phyloP scores from a whole-genome alignment of 768 basidiomycete genomes.

The Amanita inopinata region DNA sequence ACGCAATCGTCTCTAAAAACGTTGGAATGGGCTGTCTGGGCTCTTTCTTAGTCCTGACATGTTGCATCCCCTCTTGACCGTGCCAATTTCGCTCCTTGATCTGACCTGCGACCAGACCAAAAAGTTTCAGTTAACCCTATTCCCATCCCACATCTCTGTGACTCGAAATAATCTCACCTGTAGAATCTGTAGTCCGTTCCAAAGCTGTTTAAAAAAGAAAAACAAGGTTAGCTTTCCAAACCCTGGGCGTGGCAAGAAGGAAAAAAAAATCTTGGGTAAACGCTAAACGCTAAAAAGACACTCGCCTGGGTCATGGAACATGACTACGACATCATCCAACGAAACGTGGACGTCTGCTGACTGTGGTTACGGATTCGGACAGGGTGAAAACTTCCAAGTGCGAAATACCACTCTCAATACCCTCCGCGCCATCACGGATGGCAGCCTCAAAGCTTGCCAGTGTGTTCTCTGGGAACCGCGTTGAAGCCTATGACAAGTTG shows the following conservation, averaged over 20 bases:
- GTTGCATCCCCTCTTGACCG: constrained; percentile 62
- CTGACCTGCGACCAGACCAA: constrained; percentile 33
- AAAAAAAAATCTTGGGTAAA: constrained; percentile 1
- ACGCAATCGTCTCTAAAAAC: constrained; percentile 71
- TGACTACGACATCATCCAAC: constrained; percentile 74
- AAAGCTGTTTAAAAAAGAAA: constrained; percentile 34
- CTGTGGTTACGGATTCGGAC: constrained; percentile 37
- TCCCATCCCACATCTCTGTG: constrained; percentile 4
- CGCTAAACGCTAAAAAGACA: constrained; percentile 15
- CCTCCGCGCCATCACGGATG: constrained; percentile 91
- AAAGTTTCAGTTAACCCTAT: constrained; percentile 13
- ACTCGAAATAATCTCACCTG: constrained; percentile 31
- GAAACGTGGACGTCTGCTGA: constrained; percentile 92
- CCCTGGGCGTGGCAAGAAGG: no score
- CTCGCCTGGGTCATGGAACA: constrained; percentile 91
- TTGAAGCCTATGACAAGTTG: constrained; percentile 53
- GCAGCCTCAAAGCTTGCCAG: constrained; percentile 92
- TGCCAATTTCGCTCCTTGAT: constrained; percentile 68
- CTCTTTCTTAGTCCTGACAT: constrained; percentile 68
- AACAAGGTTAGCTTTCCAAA: neutral
- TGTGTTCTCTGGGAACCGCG: constrained; percentile 87
- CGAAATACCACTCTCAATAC: constrained; percentile 90
- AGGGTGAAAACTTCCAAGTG: constrained; percentile 23
- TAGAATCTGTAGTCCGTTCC: constrained; percentile 73
- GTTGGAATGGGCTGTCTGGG: constrained; percentile 87